Percentiles rank a stretch among this genome's conserved stretches.
These are phyloP conservation scores for Clavaria fumosa DNA, from an alignment of 768 basidiomycete genomes.

Conservation along the genomic window DNA sequence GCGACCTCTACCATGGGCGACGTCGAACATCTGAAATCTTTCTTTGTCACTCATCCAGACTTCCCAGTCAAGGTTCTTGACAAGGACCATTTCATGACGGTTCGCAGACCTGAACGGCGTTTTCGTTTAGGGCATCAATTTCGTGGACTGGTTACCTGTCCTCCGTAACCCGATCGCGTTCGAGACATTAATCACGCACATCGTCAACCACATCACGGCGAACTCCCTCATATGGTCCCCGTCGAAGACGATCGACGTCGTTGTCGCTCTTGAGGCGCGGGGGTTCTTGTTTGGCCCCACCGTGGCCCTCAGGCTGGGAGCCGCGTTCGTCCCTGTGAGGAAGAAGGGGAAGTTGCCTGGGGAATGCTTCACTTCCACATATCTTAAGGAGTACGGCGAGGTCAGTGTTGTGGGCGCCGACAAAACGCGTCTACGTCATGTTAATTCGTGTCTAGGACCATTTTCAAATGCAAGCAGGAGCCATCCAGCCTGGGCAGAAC, in stretches of 20 bases:
- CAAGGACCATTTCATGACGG: neutral
- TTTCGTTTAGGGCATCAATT: constrained; percentile 72
- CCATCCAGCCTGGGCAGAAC: constrained; percentile 67
- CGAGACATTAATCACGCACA: constrained; percentile 82
- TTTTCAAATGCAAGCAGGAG: constrained; percentile 91
- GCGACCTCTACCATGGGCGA: constrained; percentile 51
- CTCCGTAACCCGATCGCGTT: constrained; percentile 74
- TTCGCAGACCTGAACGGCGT: neutral
- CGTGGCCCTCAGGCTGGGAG: constrained; percentile 78
- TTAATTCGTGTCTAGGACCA: constrained; percentile 39
- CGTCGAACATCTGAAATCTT: constrained; percentile 49
- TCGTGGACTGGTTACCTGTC: constrained; percentile 92
- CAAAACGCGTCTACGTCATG: neutral
- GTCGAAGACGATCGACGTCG: constrained; percentile 66
- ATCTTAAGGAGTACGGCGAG: constrained; percentile 87
- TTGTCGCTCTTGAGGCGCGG: constrained; percentile 91
- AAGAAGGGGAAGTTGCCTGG: constrained; percentile 96
- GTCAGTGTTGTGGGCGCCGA: constrained; percentile 26
- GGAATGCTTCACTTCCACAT: constrained; percentile 51
- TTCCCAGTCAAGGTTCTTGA: constrained; percentile 77
- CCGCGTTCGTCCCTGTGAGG: constrained; percentile 90
- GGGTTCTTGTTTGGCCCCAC: constrained; percentile 93
- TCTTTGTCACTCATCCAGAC: constrained; percentile 48
- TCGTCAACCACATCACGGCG: constrained; percentile 74
- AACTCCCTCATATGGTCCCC: constrained; percentile 48